Percentiles rank a stretch among this genome's conserved stretches.
Conservation (phyloP, 192 early-diverging fungal species). For the Thamnidium elegans region DNA sequence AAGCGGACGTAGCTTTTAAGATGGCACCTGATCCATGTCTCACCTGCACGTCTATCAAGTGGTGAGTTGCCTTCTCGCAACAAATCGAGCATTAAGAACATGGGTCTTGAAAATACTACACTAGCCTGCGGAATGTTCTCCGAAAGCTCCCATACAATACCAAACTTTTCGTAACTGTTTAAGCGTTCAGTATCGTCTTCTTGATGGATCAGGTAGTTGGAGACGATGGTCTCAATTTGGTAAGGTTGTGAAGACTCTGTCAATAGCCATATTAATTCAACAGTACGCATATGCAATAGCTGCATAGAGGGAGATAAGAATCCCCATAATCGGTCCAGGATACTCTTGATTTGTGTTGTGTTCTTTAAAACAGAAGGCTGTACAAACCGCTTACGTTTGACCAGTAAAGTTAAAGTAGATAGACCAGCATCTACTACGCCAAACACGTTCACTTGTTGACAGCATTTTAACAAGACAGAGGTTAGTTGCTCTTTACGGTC, state of each 20-base stretch:
- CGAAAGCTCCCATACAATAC: constrained; percentile 67
- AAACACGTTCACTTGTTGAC: constrained; percentile 40
- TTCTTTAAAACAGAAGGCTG: constrained; percentile 29
- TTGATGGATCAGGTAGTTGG: constrained; percentile 42
- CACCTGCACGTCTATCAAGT: constrained; percentile 55
- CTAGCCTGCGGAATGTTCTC: constrained; percentile 41
- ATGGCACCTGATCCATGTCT: constrained; percentile 70
- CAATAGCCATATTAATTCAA: constrained; percentile 67
- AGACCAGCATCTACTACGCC: constrained; percentile 47
- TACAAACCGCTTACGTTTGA: constrained; percentile 37
- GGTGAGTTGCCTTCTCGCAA: constrained; percentile 52
- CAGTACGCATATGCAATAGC: constrained; percentile 57
- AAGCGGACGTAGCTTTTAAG: constrained; percentile 57
- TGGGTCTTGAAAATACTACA: constrained; percentile 64
- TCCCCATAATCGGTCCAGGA: constrained; percentile 63
- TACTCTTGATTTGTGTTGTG: constrained; percentile 33
- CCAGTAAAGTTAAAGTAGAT: constrained; percentile 42
- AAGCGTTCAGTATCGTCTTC: constrained; percentile 35
- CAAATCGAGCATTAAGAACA: constrained; percentile 78
- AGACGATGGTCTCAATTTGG: constrained; percentile 62
- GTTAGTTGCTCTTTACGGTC: neutral
- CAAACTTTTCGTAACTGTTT: constrained; percentile 59
- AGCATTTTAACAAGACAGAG: constrained; percentile 28
- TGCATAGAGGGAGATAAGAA: constrained; percentile 56
- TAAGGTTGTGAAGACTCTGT: constrained; percentile 47